Percentiles rank a stretch among this genome's conserved stretches.
Evolutionary conservation across 202 grass and related monocot species (phyloP).

Genomic region (Dendrocalamus latiflorus): DNA sequence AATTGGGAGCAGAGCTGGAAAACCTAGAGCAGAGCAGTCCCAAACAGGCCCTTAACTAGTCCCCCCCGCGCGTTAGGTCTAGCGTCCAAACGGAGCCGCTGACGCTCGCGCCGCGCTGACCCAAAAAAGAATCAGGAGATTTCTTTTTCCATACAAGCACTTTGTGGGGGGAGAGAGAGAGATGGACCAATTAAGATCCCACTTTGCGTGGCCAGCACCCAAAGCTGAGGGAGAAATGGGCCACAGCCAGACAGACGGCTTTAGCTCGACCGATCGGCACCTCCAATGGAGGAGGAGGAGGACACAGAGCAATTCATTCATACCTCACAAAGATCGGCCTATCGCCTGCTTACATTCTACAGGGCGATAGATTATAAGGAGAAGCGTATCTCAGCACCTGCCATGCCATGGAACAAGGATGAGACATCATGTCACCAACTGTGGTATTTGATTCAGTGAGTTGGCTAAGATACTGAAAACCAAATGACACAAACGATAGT

Average conservation of each 20-base stretch:
- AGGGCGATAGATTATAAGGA: too few species aligned
- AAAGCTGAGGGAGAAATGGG: neutral
- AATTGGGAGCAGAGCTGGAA: too few species aligned
- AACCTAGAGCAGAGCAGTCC: too few species aligned
- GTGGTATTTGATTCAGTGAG: neutral
- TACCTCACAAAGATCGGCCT: neutral
- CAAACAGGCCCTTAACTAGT: neutral
- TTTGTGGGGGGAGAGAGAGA: too few species aligned
- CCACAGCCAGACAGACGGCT: neutral
- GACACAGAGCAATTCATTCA: neutral
- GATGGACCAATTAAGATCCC: too few species aligned
- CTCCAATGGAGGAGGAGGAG: neutral
- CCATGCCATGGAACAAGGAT: slow-evolving; percentile 6
- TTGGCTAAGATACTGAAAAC: neutral
- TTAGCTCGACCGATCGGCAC: neutral
- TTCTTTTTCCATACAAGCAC: too few species aligned
- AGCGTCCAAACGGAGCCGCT: too few species aligned
- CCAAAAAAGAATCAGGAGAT: too few species aligned
- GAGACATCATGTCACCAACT: neutral
- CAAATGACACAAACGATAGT: neutral
- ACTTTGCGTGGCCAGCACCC: slow-evolving; percentile 19
- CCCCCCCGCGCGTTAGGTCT: too few species aligned
- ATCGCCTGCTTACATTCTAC: neutral
- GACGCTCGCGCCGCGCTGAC: too few species aligned
- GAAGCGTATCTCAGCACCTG: slow-evolving; percentile 29